Evolutionary conservation across 2,329 filamentous ascomycete species (phyloP), one percentile per base, ranked within the genome.

Genomic region (Penicillium janthinellum): DNA sequence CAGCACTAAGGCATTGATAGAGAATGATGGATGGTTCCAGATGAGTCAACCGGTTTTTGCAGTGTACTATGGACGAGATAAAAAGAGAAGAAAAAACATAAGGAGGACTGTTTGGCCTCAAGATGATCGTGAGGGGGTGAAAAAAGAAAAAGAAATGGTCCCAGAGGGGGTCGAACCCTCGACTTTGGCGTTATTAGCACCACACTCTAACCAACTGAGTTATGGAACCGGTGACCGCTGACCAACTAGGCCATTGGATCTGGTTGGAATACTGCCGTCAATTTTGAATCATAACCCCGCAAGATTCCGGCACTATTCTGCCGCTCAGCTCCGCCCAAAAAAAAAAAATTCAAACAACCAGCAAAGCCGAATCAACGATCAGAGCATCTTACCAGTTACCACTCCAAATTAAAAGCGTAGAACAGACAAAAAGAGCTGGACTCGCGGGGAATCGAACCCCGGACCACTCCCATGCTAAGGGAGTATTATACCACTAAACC

Each of bases 401-500:
- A 47, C 44, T 20, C 10, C n/a, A 3, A 48, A 12, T 7, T 6
- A 28, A 44, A 10, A 37, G 12, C 15, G 17, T n/a, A 35, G 8
- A 20, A 31, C 10, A 7, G 12, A 28, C 45, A 37, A 48, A 65
- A 68, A 67, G 64, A 60, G 60, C 62, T 79, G 77, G 77, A 79
- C 77, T 76, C 72, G 76, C 77, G 73, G 77, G 77, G 77, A 79
- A 79, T 79, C 76, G 75, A 79, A 78, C 76, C 75, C 75, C 72
- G 74, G 76, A 78, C 77, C 77, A 73, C 77, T 71, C 76, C 75
- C 76, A 79, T 77, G 74, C 76, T 78, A 78, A 78, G 76, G 74
- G 75, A 69, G 75, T 74, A 78, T 78, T 76, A 78, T 78, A 79
- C 77, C 77, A 77, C 76, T 78, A 78, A 78, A 78, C 76, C 76